phyloP scores from a whole-genome alignment of 768 basidiomycete genomes.

The Hirschioporus abietinus region DNA sequence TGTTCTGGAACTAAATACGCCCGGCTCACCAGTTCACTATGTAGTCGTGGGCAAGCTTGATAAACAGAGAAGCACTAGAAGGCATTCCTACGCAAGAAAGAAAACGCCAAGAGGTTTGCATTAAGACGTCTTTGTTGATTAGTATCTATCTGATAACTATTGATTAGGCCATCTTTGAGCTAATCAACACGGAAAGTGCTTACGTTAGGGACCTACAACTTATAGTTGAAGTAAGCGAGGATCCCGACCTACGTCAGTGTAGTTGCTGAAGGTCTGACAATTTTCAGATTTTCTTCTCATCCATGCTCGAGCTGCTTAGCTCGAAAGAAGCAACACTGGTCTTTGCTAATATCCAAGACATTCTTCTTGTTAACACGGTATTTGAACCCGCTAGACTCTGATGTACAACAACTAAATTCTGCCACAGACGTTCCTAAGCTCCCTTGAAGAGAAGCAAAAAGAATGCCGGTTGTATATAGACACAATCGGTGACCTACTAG shows the following conservation, averaged over 20 bases:
- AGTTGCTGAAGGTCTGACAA: background rate
- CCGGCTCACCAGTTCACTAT: slow-evolving; percentile 8
- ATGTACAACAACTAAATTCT: slow-evolving; percentile 8
- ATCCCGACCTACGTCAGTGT: background rate
- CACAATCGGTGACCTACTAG: slow-evolving; percentile 78
- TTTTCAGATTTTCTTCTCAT: slow-evolving; percentile 76
- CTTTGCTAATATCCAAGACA: slow-evolving; percentile 92
- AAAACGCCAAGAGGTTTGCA: slow-evolving; percentile 76
- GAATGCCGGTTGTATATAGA: slow-evolving; percentile 90
- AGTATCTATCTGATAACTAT: background rate
- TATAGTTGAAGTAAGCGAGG: slow-evolving; percentile 68
- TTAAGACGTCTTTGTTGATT: background rate
- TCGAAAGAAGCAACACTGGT: slow-evolving; percentile 74
- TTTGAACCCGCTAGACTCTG: slow-evolving; percentile 16
- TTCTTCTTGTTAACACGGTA: slow-evolving; percentile 84
- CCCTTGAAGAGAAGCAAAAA: slow-evolving; percentile 87
- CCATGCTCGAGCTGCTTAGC: slow-evolving; percentile 65
- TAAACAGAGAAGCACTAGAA: slow-evolving; percentile 78
- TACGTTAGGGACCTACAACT: slow-evolving; percentile 92
- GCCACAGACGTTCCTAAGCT: slow-evolving; percentile 71
- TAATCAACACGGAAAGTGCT: slow-evolving; percentile 84
- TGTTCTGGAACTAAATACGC: slow-evolving; percentile 3
- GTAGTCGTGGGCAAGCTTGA: slow-evolving; percentile 94
- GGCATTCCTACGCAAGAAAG: slow-evolving; percentile 76
- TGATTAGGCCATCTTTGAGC: slow-evolving; percentile 81